Evolutionary conservation across 768 basidiomycete species (phyloP).

Genomic region (Leccinellum luteum): DNA sequence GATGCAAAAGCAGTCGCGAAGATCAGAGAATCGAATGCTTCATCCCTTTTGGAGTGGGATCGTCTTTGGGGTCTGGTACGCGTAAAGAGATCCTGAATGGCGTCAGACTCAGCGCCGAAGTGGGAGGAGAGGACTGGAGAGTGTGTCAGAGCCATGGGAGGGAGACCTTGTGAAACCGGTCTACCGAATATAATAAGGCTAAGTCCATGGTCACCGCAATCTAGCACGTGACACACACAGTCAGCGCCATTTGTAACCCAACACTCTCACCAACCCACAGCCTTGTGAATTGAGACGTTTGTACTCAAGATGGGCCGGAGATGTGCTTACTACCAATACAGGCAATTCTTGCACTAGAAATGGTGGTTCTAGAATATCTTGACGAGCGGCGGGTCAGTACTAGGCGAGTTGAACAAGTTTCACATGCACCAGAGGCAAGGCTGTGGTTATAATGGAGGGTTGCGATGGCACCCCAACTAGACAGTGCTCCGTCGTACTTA

Average conservation of each 20-base stretch:
- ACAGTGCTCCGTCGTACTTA: no score
- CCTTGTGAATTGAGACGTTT: neutral
- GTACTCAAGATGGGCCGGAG: neutral
- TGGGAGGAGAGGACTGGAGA: constrained; percentile 28
- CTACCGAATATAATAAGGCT: constrained; percentile 8
- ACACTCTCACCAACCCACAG: neutral
- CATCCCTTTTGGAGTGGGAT: constrained; percentile 57
- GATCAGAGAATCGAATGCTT: constrained; percentile 74
- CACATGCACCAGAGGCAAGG: no score
- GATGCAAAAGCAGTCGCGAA: constrained; percentile 75
- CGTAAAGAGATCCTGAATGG: constrained; percentile 65
- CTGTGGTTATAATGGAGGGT: neutral
- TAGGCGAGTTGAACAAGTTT: no score
- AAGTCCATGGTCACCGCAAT: neutral
- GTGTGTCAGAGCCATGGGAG: constrained; percentile 29
- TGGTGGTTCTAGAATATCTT: no score
- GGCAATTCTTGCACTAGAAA: neutral
- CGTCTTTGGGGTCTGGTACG: constrained; percentile 41
- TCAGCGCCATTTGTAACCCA: neutral
- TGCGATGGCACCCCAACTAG: neutral
- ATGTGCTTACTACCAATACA: no score
- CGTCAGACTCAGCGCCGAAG: constrained; percentile 43
- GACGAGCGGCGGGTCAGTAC: no score
- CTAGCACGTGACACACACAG: constrained; percentile 8
- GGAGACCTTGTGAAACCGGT: neutral